Evolutionary conservation across 2,329 filamentous ascomycete species (phyloP).

Genomic region (Fusarium sp.): DNA sequence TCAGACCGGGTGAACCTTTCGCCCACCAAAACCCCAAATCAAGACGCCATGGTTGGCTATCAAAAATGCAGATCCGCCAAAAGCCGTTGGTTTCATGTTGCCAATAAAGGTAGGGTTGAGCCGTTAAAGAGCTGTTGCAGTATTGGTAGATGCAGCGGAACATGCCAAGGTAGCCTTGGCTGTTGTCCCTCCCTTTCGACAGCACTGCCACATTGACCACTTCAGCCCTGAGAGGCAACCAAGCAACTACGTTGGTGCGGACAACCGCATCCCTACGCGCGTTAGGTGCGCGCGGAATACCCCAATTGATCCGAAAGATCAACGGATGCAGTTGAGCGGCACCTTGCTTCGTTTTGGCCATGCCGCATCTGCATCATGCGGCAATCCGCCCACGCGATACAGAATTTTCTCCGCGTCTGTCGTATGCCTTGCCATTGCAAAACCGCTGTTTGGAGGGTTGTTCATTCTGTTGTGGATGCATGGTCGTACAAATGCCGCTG

Average conservation of each 20-base stretch:
- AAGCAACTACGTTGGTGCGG: conserved; percentile 16
- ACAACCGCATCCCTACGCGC: conserved; percentile 28
- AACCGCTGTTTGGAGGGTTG: conserved; percentile 26
- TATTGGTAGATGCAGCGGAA: conserved; percentile 24
- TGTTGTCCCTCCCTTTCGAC: conserved; percentile 26
- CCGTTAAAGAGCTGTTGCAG: conserved; percentile 19
- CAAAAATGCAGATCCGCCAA: conserved; percentile 6
- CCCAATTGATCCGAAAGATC: conserved; percentile 48
- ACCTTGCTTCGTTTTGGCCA: conserved; percentile 43
- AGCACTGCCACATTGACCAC: conserved; percentile 42
- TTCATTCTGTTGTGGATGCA: conserved; percentile 22
- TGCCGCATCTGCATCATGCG: conserved; percentile 43
- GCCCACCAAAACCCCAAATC: conserved; percentile 5
- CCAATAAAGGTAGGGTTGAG: conserved; percentile 9
- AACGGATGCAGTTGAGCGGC: conserved; percentile 33
- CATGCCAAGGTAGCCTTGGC: conserved; percentile 28
- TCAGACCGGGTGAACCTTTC: conserved; percentile 26
- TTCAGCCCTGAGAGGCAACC: conserved; percentile 42
- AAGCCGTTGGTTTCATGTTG: conserved; percentile 12
- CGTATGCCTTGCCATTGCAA: conserved; percentile 26
- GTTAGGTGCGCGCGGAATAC: conserved; percentile 37
- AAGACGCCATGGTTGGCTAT: conserved; percentile 5
- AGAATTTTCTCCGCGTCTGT: conserved; percentile 39
- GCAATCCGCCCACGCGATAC: conserved; percentile 35
- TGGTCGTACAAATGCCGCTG: conserved; percentile 22